Evolutionary conservation across 1,284 basidiomycete genomes (phyloP), one percentile per base, ranked within the genome.

Genomic region (Peniophora sp.): DNA sequence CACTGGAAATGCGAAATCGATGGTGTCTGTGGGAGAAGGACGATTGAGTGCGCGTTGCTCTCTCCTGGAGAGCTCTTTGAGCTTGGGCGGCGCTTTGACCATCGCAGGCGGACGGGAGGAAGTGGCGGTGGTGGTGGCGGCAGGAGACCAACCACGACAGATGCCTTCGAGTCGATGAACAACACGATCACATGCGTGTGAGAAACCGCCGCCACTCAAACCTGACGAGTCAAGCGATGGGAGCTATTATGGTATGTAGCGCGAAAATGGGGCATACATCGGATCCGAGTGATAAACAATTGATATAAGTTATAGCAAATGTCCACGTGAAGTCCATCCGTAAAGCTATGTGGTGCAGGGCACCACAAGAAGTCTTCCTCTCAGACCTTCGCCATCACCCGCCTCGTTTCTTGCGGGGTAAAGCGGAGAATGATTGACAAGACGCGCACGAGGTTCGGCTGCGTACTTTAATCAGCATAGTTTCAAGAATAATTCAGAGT

Each of bases 391-490:
- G 57, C 57, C 5, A 58, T 53, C 22, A 97, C 73, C 50, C 93
- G 73, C 38, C 94, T 73, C 10, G 92, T 90, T 64, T 97, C 94
- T 61, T 95, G 89, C 2, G 94, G 94, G 2, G 94, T 97, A 61
- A 97, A 97, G 49, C 83, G 87, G 43, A 97, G 67, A 47, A 97
- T 94, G 43, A 92, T 92, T 1, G 91, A 92, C 45, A 97, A 67
- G 1, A 97, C 93, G 53, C 86, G 79, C 23, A 97, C 83, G 38
- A 97, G 81, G 62, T 93, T 92, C 0, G 93, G 89, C 85, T 93
- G 57, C 11, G 39, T 47, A 22, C 47, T 23, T 38, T 10, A 11
- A 19, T 16, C 19, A 44, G 19, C 12, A 14, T 10, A 19, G 1
- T 10, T 19, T 11, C 41, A 16, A 44, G 10, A 23, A 24, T 20